Base-by-base conservation (phyloP, 768 basidiomycete genomes). In the Clavaria fumosa region DNA sequence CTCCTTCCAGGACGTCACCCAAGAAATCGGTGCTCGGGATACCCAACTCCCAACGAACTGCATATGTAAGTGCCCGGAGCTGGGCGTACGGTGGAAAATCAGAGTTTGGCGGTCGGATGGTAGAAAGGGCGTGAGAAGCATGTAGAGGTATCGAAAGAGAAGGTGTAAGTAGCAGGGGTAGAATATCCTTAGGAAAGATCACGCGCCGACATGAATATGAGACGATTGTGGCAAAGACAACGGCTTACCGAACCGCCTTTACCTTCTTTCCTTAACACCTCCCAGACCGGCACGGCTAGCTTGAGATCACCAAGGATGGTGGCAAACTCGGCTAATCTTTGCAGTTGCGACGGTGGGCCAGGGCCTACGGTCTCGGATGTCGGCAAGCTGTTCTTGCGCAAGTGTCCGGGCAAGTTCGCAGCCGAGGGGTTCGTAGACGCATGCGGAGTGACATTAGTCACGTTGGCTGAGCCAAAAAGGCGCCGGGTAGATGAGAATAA, bases 311-410 rank as follows among this genome's bases (percentile, higher is more conserved):
- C 82, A 2, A 97, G 58, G 41, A 91, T 73, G 14, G 95, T 95
- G 6, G 88, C 78, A 58, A 97, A 91, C 55, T 99, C 95, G 7
- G 90, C 95, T 3, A 97, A 62, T n/a, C 93, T 75, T 31, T 89
- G 69, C 45, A 79, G 75, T 47, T 80, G 84, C 4, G 76, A 66
- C 5, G 73, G 72, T 5, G 70, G 66, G 19, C 63, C 50, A 27
- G 44, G 34, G 2, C 45, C 23, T 48, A 18, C 1, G 43, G 36
- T 44, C 45, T 61, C 31, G 51, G 38, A 15, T n/a, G n/a, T n/a
- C n/a, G 55, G 45, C 4, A 49, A 48, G n/a, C 55, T 58, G 12
- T 58, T 59, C 28, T 59, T 57, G 34, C 7, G 62, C 49, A 53
- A 56, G 23, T 57, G 54, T 47, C 50, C 43, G 23, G 61, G 59